phyloP scores from a whole-genome alignment of 140 eudicot genomes.

The Senecio squalidus region DNA sequence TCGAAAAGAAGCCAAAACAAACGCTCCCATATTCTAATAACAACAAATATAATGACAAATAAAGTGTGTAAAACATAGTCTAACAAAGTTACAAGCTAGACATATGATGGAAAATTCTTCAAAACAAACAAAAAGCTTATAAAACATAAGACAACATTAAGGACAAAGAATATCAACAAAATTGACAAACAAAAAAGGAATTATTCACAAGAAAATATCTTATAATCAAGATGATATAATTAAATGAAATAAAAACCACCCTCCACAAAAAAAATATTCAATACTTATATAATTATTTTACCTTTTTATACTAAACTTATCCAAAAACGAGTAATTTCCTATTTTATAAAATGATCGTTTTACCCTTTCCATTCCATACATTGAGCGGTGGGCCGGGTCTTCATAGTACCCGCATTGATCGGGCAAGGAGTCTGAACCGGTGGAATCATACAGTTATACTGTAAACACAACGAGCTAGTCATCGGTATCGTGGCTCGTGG shows the following conservation, averaged over 20 bases:
- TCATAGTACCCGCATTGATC: slow-evolving; percentile 77
- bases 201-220: slow-evolving; percentile 33
- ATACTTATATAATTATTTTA: not conserved
- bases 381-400: slow-evolving; percentile 82
- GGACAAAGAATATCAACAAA: not conserved
- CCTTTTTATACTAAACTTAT: not conserved
- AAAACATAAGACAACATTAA: not conserved
- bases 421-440: slow-evolving; percentile 97
- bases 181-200: not conserved
- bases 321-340: slow-evolving; percentile 9
- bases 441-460: slow-evolving; percentile 90
- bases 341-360: slow-evolving; percentile 24
- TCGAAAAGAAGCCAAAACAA: too few relatives aligned
- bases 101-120: too few relatives aligned
- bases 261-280: not conserved
- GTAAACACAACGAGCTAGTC: slow-evolving; percentile 76
- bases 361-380: slow-evolving; percentile 79
- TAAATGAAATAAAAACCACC: slow-evolving; percentile 17
- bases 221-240: slow-evolving; percentile 19
- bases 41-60: too few relatives aligned
- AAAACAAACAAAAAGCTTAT: not conserved
- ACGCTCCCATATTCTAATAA: too few relatives aligned
- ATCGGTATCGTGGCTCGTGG: slow-evolving; percentile 78
- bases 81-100: too few relatives aligned
- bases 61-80: too few relatives aligned